phyloP scores from a whole-genome alignment of 2,329 filamentous ascomycete species.

The Lasiodiplodia sp. region DNA sequence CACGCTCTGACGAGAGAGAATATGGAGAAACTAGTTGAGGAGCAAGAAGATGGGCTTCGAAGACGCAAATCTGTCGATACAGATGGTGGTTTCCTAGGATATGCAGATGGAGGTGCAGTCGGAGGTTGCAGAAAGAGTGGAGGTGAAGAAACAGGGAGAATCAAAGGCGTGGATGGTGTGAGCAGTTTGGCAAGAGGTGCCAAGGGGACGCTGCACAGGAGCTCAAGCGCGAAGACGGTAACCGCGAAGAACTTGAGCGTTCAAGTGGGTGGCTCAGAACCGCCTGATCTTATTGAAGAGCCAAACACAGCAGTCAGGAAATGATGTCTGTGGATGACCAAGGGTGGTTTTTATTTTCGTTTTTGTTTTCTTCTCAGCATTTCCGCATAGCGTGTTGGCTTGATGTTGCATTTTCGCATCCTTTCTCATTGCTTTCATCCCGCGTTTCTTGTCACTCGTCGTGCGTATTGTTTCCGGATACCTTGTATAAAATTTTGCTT shows the following conservation, averaged over 20 bases:
- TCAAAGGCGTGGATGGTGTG: not conserved
- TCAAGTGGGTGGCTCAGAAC: not conserved
- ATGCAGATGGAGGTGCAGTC: not conserved
- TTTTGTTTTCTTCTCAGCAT: not conserved
- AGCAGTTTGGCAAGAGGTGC: not conserved
- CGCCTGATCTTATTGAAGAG: not conserved
- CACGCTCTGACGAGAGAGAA: constrained; percentile 45
- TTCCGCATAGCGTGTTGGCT: not conserved
- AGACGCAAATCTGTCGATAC: not conserved
- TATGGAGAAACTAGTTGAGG: constrained; percentile 22
- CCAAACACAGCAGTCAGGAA: not conserved
- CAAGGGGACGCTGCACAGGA: constrained; percentile 9
- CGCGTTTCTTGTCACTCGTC: not conserved
- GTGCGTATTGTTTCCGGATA: not conserved
- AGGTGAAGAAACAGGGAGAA: not conserved
- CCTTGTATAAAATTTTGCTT: not conserved
- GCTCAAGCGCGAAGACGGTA: constrained; percentile 5
- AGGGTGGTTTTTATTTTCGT: not conserved
- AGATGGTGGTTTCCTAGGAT: not conserved
- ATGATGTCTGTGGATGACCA: not conserved
- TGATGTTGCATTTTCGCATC: not conserved
- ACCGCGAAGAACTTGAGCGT: not conserved
- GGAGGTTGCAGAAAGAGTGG: not conserved
- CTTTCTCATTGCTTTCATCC: not conserved
- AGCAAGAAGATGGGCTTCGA: constrained; percentile 10